Base-by-base conservation (phyloP, 768 basidiomycete species). In the Calocera cornea region DNA sequence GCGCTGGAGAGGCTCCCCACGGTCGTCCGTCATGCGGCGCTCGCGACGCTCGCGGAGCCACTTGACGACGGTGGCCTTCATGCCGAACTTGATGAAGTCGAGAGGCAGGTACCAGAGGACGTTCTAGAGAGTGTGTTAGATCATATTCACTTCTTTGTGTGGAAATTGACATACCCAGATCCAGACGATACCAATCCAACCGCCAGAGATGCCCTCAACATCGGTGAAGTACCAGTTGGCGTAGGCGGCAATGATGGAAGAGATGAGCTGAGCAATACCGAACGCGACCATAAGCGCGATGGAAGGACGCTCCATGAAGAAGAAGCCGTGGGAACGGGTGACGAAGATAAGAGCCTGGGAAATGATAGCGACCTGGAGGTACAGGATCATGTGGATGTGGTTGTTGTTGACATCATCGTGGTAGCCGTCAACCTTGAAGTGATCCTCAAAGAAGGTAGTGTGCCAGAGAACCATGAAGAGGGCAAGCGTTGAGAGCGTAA, bases 101-200 rank as follows among this genome's bases (percentile, higher is more conserved):
- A 98, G 86, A 65, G 95, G 95, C 71, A 90, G 76, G 84, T 95
- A 98, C 95, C 95, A 95, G 67, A 95, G 72, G 71, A 97, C 89
- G 80, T 97, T 89, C 94, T 94, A 73, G 31, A 75, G 65, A 16
- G 1, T 17, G 14, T 10, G 68, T 75, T 11, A 77, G 70, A 27
- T 38, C 12, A 64, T 64, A 54, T 49, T 12, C 19, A 33, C 41
- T 11, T 8, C 40, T 16, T 14, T 29, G 36, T 14, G 29, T 2
- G 50, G 40, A 29, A 27, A 16, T 12, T 0, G 3, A 83, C 88
- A 44, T 80, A 92, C 91, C 91, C 92, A 94, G 71, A 95, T 83
- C 95, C 95, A 97, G 68, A 95, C 83, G 71, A 98, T 94, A 79
- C 95, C 95, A 71, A 97, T 91, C 95, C 95, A 97, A 31, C 87